These are phyloP conservation scores for Sideroxylon spinosum DNA, from an alignment of 179 eudicot genomes.

Conservation along the genomic window DNA sequence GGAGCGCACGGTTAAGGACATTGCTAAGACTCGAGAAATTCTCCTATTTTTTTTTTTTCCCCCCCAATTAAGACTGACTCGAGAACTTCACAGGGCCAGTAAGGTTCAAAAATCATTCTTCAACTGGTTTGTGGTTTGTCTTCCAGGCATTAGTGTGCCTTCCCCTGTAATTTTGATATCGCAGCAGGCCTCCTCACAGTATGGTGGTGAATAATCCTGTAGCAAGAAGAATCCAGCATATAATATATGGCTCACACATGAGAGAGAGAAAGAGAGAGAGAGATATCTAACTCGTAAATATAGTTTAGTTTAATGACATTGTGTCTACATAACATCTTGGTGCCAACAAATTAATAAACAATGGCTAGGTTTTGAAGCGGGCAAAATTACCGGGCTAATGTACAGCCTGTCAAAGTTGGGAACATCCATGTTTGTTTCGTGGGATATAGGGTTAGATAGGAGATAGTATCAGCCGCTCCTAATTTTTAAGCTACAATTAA, in stretches of 20 bases:
- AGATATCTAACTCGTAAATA: background rate
- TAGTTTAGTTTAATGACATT: background rate
- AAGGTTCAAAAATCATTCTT: background rate
- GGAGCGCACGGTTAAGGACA: no score
- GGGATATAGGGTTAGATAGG: background rate
- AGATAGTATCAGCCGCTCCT: no score
- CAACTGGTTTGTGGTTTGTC: background rate
- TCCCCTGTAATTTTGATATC: background rate
- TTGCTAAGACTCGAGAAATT: no score
- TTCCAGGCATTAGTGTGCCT: background rate
- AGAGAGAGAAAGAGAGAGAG: conserved; percentile 6
- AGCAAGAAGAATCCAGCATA: background rate
- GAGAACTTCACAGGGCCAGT: background rate
- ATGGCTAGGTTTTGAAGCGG: background rate
- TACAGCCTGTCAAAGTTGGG: background rate
- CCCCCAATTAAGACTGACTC: no score
- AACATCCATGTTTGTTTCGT: background rate
- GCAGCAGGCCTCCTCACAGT: background rate
- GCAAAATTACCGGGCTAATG: background rate
- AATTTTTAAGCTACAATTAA: no score
- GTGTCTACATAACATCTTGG: background rate
- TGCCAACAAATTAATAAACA: background rate
- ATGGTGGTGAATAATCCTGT: background rate
- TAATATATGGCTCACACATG: background rate
- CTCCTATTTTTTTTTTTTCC: no score